These are phyloP conservation scores for Podaxis rugospora DNA, from an alignment of 768 basidiomycete genomes.

Conservation along the genomic window DNA sequence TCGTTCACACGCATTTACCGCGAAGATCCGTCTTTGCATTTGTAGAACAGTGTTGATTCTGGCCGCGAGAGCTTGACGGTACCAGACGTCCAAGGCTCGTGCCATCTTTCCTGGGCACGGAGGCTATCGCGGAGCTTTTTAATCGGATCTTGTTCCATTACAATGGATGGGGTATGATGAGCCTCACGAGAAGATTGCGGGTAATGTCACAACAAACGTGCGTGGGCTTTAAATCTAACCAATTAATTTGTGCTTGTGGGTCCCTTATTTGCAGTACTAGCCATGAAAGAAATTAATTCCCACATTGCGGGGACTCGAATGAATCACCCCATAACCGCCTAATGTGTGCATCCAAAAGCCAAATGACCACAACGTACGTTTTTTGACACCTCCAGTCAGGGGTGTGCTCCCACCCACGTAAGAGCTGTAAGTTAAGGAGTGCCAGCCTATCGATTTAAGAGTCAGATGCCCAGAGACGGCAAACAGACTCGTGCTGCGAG, in stretches of 20 bases:
- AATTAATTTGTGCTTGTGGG: background rate
- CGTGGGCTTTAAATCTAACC: background rate
- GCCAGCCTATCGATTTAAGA: no score
- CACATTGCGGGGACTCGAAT: no score
- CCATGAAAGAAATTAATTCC: no score
- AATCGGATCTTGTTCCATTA: background rate
- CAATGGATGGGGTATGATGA: background rate
- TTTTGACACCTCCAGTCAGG: background rate
- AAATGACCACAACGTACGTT: no score
- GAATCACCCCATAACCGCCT: no score
- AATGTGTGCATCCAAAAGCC: no score
- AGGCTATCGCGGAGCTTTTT: background rate
- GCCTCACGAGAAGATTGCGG: background rate
- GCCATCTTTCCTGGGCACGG: background rate
- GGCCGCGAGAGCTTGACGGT: no score
- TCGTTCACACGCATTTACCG: no score
- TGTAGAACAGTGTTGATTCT: no score
- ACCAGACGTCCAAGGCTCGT: conserved; percentile 3
- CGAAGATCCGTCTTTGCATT: no score
- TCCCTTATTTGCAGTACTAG: background rate
- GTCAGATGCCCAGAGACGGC: background rate
- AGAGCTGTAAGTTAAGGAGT: background rate
- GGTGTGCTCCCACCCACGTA: background rate
- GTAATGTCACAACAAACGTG: background rate
- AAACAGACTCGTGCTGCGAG: background rate